Conservation (phyloP, 2,329 filamentous ascomycete genomes). For the Conoideocrella luteorostrata region DNA sequence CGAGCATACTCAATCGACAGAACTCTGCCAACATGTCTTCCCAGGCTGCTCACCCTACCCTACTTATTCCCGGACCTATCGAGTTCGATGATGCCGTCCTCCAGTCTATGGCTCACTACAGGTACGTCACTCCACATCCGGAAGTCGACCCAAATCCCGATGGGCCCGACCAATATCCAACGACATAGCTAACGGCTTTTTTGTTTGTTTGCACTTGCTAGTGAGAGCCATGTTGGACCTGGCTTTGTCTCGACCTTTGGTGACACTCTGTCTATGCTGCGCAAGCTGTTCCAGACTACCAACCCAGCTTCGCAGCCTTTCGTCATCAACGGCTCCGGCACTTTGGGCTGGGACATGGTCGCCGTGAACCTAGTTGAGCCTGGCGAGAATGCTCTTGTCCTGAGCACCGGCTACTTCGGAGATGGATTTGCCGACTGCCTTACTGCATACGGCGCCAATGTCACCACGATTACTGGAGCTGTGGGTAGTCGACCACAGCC, state of each 20-base stretch:
- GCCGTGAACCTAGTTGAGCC: constrained; percentile 88
- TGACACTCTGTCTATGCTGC: constrained; percentile 79
- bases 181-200: background rate
- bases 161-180: background rate
- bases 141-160: background rate
- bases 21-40: constrained; percentile 46
- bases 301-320: constrained; percentile 81
- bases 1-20: background rate
- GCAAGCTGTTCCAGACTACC: constrained; percentile 90
- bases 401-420: constrained; percentile 96
- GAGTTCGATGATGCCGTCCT: constrained; percentile 98
- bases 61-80: constrained; percentile 95
- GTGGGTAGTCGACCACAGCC: constrained; percentile 85
- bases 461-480: constrained; percentile 82
- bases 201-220: constrained; percentile 28
- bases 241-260: constrained; percentile 88
- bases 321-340: constrained; percentile 89
- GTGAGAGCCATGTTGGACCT: constrained; percentile 88
- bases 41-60: constrained; percentile 58
- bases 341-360: constrained; percentile 93
- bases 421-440: constrained; percentile 93
- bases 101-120: constrained; percentile 90
- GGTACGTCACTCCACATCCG: constrained; percentile 41
- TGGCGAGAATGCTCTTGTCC: constrained; percentile 83
- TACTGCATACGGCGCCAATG: constrained; percentile 81